phyloP scores from a whole-genome alignment of 805 yeast genomes.

The Yamadazyma scolyti region DNA sequence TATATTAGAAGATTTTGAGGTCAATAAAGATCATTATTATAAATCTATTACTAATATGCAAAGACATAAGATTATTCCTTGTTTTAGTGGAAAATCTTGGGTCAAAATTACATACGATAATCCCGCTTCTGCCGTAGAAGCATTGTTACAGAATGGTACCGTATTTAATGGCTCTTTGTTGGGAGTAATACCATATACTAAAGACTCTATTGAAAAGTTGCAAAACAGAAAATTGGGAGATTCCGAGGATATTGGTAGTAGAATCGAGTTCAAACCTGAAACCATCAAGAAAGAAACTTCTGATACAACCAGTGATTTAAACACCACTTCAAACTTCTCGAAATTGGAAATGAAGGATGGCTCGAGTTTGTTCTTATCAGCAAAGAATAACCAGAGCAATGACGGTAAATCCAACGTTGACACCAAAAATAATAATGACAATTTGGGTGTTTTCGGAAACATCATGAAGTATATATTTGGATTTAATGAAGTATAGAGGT shows the following conservation, averaged over 20 bases:
- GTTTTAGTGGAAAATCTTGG: conserved; percentile 87
- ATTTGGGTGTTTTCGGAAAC: conserved; percentile 31
- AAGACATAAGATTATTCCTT: conserved; percentile 45
- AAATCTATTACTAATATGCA: conserved; percentile 7
- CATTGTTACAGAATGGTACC: conserved; percentile 78
- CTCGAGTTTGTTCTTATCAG: conserved; percentile 30
- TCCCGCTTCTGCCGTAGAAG: conserved; percentile 72
- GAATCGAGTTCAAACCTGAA: conserved; percentile 10
- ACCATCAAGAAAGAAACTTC: conserved; percentile 3
- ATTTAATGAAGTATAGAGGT: conserved; percentile 35
- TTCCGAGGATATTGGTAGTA: conserved; percentile 48
- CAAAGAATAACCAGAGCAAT: conserved; percentile 14
- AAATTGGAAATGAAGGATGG: conserved; percentile 40
- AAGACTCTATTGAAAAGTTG: conserved; percentile 57
- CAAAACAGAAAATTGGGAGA: conserved; percentile 40
- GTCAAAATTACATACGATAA: conserved; percentile 82
- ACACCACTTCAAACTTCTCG: conserved; percentile 14
- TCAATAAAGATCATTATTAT: conserved; percentile 12
- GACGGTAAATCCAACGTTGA: conserved; percentile 14
- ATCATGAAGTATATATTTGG: conserved; percentile 38
- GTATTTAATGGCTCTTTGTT: conserved; percentile 61
- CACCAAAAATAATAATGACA: conserved; percentile 20
- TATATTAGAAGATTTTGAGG: conserved; percentile 70
- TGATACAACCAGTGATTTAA: conserved; percentile 4
- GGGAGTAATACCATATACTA: conserved; percentile 70